Percentiles rank a stretch among this genome's conserved stretches.
Evolutionary conservation across 164 flowering plant species (phyloP).

Genomic region (Houttuynia cordata): DNA sequence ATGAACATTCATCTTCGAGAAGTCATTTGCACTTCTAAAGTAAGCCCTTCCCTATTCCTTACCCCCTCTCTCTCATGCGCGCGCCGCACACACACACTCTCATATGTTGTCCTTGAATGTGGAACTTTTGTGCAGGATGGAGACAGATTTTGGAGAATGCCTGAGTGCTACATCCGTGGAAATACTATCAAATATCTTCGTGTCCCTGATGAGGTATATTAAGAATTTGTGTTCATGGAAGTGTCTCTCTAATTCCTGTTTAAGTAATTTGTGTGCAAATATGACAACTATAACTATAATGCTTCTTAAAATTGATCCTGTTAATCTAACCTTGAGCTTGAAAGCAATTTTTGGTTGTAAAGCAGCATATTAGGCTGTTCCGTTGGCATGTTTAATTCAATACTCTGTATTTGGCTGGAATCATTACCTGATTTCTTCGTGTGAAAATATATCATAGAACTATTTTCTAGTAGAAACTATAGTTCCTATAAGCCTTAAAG

Average conservation of each 20-base stretch:
- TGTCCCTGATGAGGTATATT: constrained; percentile 93
- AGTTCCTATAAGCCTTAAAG: no score
- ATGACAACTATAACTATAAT: no score
- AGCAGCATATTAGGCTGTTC: not conserved
- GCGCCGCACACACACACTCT: not conserved
- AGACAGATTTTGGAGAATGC: constrained; percentile 97
- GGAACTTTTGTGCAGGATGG: constrained; percentile 53
- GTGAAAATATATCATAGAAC: no score
- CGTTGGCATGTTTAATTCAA: not conserved
- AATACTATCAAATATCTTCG: constrained; percentile 96
- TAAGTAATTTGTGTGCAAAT: no score
- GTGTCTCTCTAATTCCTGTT: no score
- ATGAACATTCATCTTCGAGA: constrained; percentile 98
- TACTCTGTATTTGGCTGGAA: not conserved
- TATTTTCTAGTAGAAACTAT: no score
- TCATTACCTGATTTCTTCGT: no score
- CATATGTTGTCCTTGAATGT: not conserved
- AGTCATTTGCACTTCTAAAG: constrained; percentile 96
- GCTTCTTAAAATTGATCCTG: no score
- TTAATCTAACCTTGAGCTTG: not conserved
- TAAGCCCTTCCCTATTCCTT: constrained; percentile 6
- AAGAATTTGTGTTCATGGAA: no score
- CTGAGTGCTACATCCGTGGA: constrained; percentile 93
- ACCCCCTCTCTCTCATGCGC: no score
- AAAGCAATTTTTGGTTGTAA: not conserved